Evolutionary conservation across 1,139 yeast genomes (phyloP).

Genomic region (Diutina catenulata): DNA sequence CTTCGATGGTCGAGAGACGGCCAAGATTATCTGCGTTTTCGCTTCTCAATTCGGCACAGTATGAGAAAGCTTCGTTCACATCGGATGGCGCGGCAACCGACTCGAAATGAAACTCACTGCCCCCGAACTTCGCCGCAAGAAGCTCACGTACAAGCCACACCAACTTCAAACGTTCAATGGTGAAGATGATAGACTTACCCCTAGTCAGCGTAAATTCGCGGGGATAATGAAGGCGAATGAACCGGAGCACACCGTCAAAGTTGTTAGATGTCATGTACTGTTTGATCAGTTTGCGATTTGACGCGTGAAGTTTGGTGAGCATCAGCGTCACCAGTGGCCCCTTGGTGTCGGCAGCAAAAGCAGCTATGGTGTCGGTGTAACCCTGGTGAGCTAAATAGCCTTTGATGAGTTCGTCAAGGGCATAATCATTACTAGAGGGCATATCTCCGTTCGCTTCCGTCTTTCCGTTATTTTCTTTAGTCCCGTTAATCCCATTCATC

Average conservation of each 20-base stretch:
- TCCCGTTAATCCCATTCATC: too few relatives aligned
- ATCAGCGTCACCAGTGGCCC: constrained; percentile 8
- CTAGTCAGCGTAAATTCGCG: constrained; percentile 21
- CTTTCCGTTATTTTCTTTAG: too few relatives aligned
- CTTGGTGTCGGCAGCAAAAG: constrained; percentile 31
- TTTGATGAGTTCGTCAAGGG: constrained; percentile 41
- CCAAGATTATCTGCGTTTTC: background rate
- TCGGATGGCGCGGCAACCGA: background rate
- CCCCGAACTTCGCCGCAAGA: background rate
- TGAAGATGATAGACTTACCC: constrained; percentile 36
- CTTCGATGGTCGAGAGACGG: background rate
- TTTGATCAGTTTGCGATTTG: constrained; percentile 41
- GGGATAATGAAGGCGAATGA: constrained; percentile 34
- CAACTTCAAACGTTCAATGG: constrained; percentile 40
- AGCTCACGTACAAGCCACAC: constrained; percentile 16
- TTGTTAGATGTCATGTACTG: constrained; percentile 32
- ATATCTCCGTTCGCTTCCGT: too few relatives aligned
- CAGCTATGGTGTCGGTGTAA: constrained; percentile 51
- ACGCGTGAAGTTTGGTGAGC: constrained; percentile 23
- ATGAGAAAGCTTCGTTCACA: background rate
- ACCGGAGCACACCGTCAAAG: constrained; percentile 34
- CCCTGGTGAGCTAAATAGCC: constrained; percentile 71
- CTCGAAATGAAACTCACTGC: too few relatives aligned
- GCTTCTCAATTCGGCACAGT: background rate
- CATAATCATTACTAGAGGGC: too few relatives aligned